Evolutionary conservation across 2,329 filamentous ascomycete species (phyloP), one percentile per base, ranked within the genome.

Genomic region (Colletotrichum sidae): DNA sequence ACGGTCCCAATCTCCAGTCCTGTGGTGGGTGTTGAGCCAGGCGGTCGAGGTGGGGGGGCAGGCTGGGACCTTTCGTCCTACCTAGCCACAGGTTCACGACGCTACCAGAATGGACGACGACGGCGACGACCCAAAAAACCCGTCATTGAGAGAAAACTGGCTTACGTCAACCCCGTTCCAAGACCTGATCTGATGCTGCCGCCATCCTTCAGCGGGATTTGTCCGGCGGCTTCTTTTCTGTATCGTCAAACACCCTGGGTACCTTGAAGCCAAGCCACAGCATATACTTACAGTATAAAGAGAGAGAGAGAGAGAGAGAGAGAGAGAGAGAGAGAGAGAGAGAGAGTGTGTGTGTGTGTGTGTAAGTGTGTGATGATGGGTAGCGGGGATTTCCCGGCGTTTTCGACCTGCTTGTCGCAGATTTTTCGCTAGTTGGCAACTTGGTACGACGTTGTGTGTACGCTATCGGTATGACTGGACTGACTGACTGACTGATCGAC

Each of bases 1-100:
- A 55, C 35, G 52, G 50, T 61, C 61, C 51, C 45, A 65, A 65
- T 65, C 51, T 65, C 61, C 61, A 17, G 37, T 34, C 12, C 37
- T 11, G 25, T 2, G 37, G 47, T 51, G 37, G 15, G 15, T 17
- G 15, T 17, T 17, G 15, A 17, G 15, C 15, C 15, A 17, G 45
- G 55, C 15, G 45, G 46, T 6, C 6, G 10, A 9, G 44, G 45
- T 47, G 38, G 35, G 12, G n/a, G 15, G 38, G 25, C 9, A 33
- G 51, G n/a, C 34, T 4, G 15, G 25, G 25, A 25, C 25, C 25
- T 25, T 25, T 25, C 25, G 25, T 25, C 25, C 25, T 25, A 25
- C 25, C 25, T 25, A 58, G 55, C 55, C 55, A 58, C 55, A 42
- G 55, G 51, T 51, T 56, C 54, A 56, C 17, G 35, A 39, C 13